Conservation (phyloP, 495 filamentous ascomycete species). For the Trichoderma orchidacearum region DNA sequence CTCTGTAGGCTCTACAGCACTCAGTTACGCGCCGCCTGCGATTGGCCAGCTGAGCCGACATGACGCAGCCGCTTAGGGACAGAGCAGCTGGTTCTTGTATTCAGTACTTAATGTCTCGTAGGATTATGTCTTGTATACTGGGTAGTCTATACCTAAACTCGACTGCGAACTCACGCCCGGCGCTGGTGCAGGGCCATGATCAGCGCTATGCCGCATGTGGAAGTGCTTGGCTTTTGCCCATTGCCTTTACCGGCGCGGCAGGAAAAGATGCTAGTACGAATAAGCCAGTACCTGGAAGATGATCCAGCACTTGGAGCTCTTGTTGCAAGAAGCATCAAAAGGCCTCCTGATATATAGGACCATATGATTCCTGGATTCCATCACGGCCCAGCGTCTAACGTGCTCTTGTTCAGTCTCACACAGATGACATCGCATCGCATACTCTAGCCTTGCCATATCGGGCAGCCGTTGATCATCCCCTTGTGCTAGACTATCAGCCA, state of each 20-base stretch:
- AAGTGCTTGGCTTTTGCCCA: not conserved
- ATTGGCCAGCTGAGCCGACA: not conserved
- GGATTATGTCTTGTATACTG: not conserved
- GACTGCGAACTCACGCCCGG: not conserved
- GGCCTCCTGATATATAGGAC: too few relatives aligned
- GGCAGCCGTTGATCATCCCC: not conserved
- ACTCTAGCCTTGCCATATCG: too few relatives aligned
- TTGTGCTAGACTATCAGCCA: too few relatives aligned
- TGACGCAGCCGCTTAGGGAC: not conserved
- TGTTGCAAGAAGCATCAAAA: too few relatives aligned
- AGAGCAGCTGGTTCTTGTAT: not conserved
- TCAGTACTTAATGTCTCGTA: not conserved
- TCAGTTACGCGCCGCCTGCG: not conserved
- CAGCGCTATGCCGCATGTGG: not conserved
- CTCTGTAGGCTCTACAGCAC: not conserved
- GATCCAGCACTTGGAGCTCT: too few relatives aligned
- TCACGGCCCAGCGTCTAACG: too few relatives aligned
- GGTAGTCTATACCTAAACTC: not conserved
- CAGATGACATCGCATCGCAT: too few relatives aligned
- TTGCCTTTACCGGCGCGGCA: not conserved
- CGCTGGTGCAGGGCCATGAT: too few relatives aligned
- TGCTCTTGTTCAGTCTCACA: too few relatives aligned
- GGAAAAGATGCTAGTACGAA: too few relatives aligned
- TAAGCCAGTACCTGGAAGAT: too few relatives aligned
- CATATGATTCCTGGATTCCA: too few relatives aligned